Conservation (phyloP, 2,329 filamentous ascomycete species). For the Lasiodiplodia hormozganensis region DNA sequence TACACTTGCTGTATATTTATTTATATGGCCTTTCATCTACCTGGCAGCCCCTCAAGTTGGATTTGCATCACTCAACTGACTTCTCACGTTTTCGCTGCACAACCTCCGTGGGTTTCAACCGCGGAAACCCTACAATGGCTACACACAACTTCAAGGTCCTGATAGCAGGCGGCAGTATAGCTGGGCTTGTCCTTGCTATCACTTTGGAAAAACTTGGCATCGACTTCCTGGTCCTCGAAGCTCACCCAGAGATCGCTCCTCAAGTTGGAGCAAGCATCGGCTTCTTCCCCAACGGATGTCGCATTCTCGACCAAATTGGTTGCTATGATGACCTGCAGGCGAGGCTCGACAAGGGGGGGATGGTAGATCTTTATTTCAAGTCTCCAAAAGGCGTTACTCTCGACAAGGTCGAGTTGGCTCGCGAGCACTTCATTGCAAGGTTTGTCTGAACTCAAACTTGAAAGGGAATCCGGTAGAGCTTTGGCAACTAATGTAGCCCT, state of each 20-base stretch:
- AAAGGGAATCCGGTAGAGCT: background rate
- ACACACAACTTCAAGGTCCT: slow-evolving; percentile 15
- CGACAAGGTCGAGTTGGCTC: background rate
- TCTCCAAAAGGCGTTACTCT: no score
- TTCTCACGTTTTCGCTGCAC: no score
- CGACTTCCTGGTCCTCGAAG: slow-evolving; percentile 33
- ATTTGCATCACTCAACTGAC: no score
- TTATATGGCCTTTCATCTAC: no score
- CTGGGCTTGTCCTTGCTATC: slow-evolving; percentile 22
- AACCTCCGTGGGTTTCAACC: no score
- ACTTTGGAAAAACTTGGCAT: slow-evolving; percentile 20
- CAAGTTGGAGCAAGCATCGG: slow-evolving; percentile 1
- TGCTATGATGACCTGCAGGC: background rate
- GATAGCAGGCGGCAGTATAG: slow-evolving; percentile 25
- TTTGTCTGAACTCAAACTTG: background rate
- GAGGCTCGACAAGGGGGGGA: background rate
- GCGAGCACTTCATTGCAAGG: slow-evolving; percentile 1
- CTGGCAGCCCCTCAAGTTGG: no score
- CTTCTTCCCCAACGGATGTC: background rate
- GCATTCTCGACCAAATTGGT: slow-evolving; percentile 29
- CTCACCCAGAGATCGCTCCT: slow-evolving; percentile 33
- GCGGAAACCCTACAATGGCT: no score
- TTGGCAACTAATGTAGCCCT: background rate
- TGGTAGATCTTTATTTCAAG: background rate
- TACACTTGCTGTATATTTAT: no score